Conservation (phyloP, 345 rosid genomes). For the Citrus inodora region DNA sequence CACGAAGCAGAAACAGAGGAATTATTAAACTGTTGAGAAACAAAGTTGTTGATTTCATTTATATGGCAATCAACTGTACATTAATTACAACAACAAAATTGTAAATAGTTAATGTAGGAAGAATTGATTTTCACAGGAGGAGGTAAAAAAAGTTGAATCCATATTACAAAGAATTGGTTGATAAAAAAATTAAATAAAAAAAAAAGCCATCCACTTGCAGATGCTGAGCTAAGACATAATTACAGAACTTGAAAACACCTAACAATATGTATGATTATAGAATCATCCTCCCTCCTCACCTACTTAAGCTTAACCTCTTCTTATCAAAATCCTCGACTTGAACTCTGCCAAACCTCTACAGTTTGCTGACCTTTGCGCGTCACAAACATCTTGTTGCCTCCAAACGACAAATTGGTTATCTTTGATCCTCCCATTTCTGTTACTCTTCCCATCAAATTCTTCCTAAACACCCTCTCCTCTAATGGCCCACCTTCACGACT, state of each 20-base stretch:
- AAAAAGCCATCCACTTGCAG: background rate
- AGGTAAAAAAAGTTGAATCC: background rate
- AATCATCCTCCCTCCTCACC: background rate
- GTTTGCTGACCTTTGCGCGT: conserved; percentile 66
- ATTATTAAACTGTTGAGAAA: background rate
- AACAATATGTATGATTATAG: background rate
- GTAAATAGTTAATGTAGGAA: background rate
- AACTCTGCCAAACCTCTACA: conserved; percentile 90
- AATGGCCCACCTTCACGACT: conserved; percentile 34
- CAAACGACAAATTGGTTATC: conserved; percentile 68
- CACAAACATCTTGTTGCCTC: conserved; percentile 82
- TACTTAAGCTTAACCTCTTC: background rate
- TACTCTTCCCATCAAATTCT: conserved; percentile 57
- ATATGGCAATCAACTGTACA: background rate
- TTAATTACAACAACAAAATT: background rate
- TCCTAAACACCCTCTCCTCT: conserved; percentile 62
- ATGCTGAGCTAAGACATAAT: background rate
- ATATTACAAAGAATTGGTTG: background rate
- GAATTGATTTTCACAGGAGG: background rate
- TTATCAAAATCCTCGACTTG: conserved; percentile 17
- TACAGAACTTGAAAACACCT: background rate
- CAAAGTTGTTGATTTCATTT: background rate
- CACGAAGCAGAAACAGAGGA: background rate
- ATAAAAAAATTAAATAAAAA: background rate
- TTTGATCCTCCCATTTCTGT: conserved; percentile 53